phyloP scores from a whole-genome alignment of 148 eudicot species.

The Camellia lanceoleosa region DNA sequence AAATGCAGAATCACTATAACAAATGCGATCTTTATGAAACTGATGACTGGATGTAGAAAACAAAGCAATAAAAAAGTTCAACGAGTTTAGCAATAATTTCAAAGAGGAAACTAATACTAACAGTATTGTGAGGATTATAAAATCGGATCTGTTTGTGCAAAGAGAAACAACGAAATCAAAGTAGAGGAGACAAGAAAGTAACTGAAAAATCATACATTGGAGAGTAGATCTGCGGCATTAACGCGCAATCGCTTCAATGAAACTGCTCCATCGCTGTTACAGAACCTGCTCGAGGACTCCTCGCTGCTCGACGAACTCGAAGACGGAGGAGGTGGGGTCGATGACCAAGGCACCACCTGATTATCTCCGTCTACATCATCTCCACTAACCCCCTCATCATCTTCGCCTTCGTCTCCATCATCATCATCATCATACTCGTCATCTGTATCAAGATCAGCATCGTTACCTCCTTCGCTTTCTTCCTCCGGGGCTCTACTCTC shows the following conservation, averaged over 20 bases:
- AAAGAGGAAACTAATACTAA: not conserved
- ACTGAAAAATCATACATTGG: constrained; percentile 20
- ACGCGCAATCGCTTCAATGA: constrained; percentile 22
- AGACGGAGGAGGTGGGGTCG: constrained; percentile 30
- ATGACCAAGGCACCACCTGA: constrained; percentile 54
- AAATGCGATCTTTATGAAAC: constrained; percentile 4
- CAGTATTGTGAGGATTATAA: not conserved
- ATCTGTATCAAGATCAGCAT: constrained; percentile 6
- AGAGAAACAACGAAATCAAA: not conserved
- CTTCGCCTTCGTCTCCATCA: not conserved
- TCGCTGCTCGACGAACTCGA: constrained; percentile 28
- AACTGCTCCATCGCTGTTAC: constrained; percentile 7
- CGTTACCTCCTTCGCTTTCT: constrained; percentile 15
- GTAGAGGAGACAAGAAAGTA: not conserved
- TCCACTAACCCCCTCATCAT: not conserved
- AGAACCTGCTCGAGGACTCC: constrained; percentile 20
- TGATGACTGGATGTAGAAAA: not conserved
- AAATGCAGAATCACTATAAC: not conserved
- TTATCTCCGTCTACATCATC: constrained; percentile 31
- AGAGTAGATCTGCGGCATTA: constrained; percentile 14
- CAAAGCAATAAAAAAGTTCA: not conserved
- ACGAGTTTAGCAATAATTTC: not conserved
- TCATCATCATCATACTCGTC: constrained; percentile 5
- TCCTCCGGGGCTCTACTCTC: not conserved
- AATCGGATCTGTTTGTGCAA: not conserved